Evolutionary conservation across 306 rosid genomes (phyloP), one percentile per base, ranked within the genome.

Genomic region (Quercus alba): DNA sequence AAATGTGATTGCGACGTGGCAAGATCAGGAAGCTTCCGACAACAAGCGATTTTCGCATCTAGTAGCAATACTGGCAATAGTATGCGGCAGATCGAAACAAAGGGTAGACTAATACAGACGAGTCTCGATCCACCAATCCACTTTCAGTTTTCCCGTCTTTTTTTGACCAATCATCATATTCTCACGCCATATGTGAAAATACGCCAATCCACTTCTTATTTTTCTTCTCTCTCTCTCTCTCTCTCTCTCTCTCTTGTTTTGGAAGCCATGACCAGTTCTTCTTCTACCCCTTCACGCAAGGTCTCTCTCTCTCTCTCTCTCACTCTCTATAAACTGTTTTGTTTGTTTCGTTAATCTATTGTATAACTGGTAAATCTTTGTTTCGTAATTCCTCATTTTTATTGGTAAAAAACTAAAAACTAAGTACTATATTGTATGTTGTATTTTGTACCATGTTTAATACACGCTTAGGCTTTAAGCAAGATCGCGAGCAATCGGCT

Each of bases 401-500:
- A 19, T 14, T 35, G 5, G 51, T 67, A 28, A 67, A 35, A 49
- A 49, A 49, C 46, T 2, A 41, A 41, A 41, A 41, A 41, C 46
- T 41, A 41, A 41, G 46, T 41, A 41, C 46, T 41, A 41, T 41
- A 41, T 41, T 41, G 12, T 41, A 41, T 41, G 46, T 41, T 41
- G 46, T 41, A 8, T 41, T 41, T 41, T 41, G 46, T 41, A 31
- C 35, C 35, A 17, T 33, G 9, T 33, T 33, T 28, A 35, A 9
- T 21, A 66, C 72, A 11, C 51, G 25, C 52, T 28, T 70, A 96
- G 99, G 83, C 83, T 90, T 85, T 96, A 74, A 93, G 99, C 83
- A 96, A 96, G 94, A 93, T 96, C 84, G 99, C 99, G 44, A 88
- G 97, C 92, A 96, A 93, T 87, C 91, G 98, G 75, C 98, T 96